Base-by-base conservation (phyloP, 768 basidiomycete species). In the Coprinopsis strossmayeri region DNA sequence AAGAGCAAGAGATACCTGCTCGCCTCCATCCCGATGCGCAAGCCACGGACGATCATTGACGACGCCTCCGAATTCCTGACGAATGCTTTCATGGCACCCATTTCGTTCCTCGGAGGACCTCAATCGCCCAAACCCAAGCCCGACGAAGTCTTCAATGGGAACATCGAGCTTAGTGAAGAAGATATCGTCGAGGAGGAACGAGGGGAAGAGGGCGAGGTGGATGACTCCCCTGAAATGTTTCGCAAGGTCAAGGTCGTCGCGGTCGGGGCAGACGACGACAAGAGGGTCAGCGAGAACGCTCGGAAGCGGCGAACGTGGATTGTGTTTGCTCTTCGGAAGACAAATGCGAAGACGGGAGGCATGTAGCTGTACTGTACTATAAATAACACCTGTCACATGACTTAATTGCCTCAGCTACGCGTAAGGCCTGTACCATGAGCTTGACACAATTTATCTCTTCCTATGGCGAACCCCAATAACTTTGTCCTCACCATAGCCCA, bases 161-260 rank as follows among this genome's bases (percentile, higher is more conserved):
- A 77, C 52, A 83, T 89, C 48, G 89, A 91, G 56, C 59, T 92
- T 53, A 66, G 72, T 37, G 88, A 91, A 57, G 79, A 89, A 49
- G 89, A 92, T 55, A 73, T 90, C 15, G 60, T 88, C 46, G 88
- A 91, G 51, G 80, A 83, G 54, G 89, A 92, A 45, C 73, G 82
- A 20, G 81, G 79, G 4, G 86, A 87, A 62, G 89, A 89, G 49
- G 82, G 76, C 2, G 87, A 89, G 61, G 77, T 82, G 12, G 89
- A 92, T 57, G 83, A 91, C 59, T 82, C 84, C 12, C 68, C 68
- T 3, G 82, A 85, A 37, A 59, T 60, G 34, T 65, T 69, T 12
- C 71, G 89, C 55, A 66, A 68, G 35, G 76, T 87, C 18, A 69
- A 78, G 47, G 64, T 83, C 46, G 58, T 71, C 25, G 68, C 72